These are phyloP conservation scores for Colletotrichum spaethianum DNA, from an alignment of 2,329 filamentous ascomycete species.

Conservation along the genomic window DNA sequence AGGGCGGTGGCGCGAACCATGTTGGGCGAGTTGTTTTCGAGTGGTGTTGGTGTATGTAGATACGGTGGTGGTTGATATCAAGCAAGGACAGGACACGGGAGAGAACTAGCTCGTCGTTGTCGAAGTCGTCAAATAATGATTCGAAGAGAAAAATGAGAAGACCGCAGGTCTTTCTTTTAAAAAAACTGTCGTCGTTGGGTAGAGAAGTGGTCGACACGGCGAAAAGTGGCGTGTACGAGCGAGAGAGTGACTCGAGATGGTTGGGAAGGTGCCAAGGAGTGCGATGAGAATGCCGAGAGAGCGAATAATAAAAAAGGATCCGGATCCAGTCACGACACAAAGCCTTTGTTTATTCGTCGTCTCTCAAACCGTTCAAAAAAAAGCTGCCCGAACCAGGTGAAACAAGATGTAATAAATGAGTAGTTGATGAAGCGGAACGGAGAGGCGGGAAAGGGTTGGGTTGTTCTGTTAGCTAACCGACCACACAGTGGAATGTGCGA, in stretches of 20 bases:
- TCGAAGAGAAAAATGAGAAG: conserved; percentile 37
- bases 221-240: conserved; percentile 20
- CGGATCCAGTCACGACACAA: conserved; percentile 40
- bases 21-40: conserved; percentile 17
- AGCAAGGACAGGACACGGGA: conserved; percentile 35
- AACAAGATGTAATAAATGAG: conserved; percentile 37
- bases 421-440: conserved; percentile 33
- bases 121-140: conserved; percentile 18
- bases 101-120: conserved; percentile 41
- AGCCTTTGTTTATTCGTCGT: conserved; percentile 20
- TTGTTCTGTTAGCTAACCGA: conserved; percentile 29
- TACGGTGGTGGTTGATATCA: conserved; percentile 25
- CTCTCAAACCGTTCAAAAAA: conserved; percentile 17
- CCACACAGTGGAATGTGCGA: conserved; percentile 17
- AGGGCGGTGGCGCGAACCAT: conserved; percentile 46
- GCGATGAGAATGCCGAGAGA: conserved; percentile 31
- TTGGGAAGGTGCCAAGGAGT: conserved; percentile 25
- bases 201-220: conserved; percentile 6
- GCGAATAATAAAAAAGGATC: conserved; percentile 29
- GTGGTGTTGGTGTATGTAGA: conserved; percentile 16
- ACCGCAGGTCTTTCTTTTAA: conserved; percentile 36
- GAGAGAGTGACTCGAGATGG: conserved; percentile 29
- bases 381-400: conserved; percentile 32
- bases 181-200: conserved; percentile 2
- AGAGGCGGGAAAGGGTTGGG: background rate